Evolutionary conservation across 208 protist species (phyloP).

Genomic region (Leishmania gerbilli): DNA sequence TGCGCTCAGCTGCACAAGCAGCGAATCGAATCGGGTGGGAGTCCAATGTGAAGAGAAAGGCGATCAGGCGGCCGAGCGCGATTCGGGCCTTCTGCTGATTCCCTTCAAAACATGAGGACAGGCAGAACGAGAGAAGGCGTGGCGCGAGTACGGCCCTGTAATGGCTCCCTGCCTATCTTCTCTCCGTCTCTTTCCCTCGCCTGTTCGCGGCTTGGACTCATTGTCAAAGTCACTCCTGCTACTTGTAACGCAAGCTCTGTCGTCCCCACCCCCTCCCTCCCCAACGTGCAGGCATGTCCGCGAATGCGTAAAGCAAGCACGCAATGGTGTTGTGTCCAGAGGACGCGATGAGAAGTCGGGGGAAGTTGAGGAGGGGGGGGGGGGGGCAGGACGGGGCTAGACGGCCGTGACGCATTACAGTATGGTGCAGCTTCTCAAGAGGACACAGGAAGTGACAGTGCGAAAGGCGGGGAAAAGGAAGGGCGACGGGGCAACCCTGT

Average conservation of each 20-base stretch:
- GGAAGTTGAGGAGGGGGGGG: neutral
- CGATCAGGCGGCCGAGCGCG: too few relatives aligned
- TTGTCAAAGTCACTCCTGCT: neutral
- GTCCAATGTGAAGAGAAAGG: too few relatives aligned
- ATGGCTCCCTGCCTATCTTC: neutral
- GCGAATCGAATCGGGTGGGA: too few relatives aligned
- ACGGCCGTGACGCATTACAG: neutral
- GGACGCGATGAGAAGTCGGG: neutral
- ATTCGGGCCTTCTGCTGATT: neutral
- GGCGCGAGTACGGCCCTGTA: too few relatives aligned
- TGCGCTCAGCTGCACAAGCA: too few relatives aligned
- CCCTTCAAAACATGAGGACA: neutral
- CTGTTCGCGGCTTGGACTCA: neutral
- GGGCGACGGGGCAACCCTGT: neutral
- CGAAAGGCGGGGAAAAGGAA: neutral
- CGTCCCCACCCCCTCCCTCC: neutral
- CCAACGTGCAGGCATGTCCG: neutral
- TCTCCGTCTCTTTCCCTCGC: neutral
- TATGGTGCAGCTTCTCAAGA: neutral
- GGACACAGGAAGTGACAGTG: neutral
- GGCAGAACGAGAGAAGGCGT: neutral
- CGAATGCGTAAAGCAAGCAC: neutral
- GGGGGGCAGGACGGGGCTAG: neutral
- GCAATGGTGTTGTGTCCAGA: neutral
- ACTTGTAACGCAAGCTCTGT: neutral